These are phyloP conservation scores for Exophiala mesophila DNA, from an alignment of 2,329 filamentous ascomycete species.

Conservation along the genomic window DNA sequence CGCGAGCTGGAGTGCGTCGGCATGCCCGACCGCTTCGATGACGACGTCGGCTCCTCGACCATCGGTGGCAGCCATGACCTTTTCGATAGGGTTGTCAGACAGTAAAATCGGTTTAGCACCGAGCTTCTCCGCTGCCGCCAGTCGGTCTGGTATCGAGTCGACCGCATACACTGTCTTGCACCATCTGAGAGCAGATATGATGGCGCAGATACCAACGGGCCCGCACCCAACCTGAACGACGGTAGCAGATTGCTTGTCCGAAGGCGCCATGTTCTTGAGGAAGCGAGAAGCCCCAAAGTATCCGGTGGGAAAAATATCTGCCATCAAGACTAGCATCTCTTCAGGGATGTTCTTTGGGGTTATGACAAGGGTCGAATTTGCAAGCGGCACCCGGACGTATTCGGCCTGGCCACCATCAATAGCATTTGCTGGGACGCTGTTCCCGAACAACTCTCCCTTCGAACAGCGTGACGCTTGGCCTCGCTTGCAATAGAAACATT, in stretches of 20 bases:
- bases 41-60: slow-evolving; percentile 63
- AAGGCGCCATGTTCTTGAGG: neutral
- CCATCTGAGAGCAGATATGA: slow-evolving; percentile 53
- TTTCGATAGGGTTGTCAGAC: slow-evolving; percentile 51
- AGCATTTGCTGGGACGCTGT: slow-evolving; percentile 39
- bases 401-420: slow-evolving; percentile 53
- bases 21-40: slow-evolving; percentile 16
- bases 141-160: slow-evolving; percentile 55
- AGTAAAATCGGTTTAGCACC: slow-evolving; percentile 57
- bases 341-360: slow-evolving; percentile 34
- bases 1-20: slow-evolving; percentile 8
- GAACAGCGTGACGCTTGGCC: slow-evolving; percentile 51
- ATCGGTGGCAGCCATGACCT: slow-evolving; percentile 54
- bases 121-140: slow-evolving; percentile 56
- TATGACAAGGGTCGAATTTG: slow-evolving; percentile 43
- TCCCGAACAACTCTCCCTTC: slow-evolving; percentile 38
- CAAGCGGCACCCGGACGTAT: slow-evolving; percentile 50
- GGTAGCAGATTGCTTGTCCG: slow-evolving; percentile 1
- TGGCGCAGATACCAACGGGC: slow-evolving; percentile 61
- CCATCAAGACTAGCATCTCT: slow-evolving; percentile 27
- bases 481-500: slow-evolving; percentile 48
- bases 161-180: slow-evolving; percentile 44
- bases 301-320: slow-evolving; percentile 23
- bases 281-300: slow-evolving; percentile 46
- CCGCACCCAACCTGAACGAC: slow-evolving; percentile 60